These are phyloP conservation scores for Delphinella strobiligena DNA, from an alignment of 2,329 filamentous ascomycete species.

Conservation along the genomic window DNA sequence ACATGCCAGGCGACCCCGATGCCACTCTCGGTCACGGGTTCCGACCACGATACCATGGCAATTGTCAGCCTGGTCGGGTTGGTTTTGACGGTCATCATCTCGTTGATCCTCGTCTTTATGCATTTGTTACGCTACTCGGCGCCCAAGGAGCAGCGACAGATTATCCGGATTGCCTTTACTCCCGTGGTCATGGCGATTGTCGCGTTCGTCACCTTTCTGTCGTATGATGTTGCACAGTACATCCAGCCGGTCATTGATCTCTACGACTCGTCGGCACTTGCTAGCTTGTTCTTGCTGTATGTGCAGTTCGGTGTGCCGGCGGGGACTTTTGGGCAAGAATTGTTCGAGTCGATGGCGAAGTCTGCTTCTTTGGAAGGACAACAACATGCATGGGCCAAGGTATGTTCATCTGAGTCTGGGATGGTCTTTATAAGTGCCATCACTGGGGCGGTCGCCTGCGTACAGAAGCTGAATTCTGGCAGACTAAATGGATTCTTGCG, in stretches of 20 bases:
- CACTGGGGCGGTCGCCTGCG: no score
- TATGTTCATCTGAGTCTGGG: no score
- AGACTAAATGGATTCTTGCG: slow-evolving; percentile 16
- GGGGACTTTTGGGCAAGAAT: slow-evolving; percentile 10
- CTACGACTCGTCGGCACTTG: slow-evolving; percentile 19
- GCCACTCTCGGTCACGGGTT: background rate
- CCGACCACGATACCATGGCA: slow-evolving; percentile 9
- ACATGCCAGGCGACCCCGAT: background rate
- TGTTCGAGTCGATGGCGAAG: background rate
- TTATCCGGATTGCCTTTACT: slow-evolving; percentile 17
- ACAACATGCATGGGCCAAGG: background rate
- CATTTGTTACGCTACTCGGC: slow-evolving; percentile 18
- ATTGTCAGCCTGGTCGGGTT: slow-evolving; percentile 11
- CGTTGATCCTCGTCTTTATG: slow-evolving; percentile 13
- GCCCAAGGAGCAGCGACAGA: slow-evolving; percentile 20
- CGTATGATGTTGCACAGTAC: slow-evolving; percentile 17
- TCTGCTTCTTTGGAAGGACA: slow-evolving; percentile 1
- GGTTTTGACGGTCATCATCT: slow-evolving; percentile 11
- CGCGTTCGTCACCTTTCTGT: slow-evolving; percentile 14
- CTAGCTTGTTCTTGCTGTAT: slow-evolving; percentile 17
- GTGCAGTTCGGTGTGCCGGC: slow-evolving; percentile 16
- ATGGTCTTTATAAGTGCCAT: no score
- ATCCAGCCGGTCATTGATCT: slow-evolving; percentile 16
- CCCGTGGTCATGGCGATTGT: slow-evolving; percentile 14
- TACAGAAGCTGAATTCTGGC: no score